A percentile compares a stretch with the other conserved stretches of the same genome.
Conservation (phyloP, 169 alveolate species). For the Toxoplasma gondii region DNA sequence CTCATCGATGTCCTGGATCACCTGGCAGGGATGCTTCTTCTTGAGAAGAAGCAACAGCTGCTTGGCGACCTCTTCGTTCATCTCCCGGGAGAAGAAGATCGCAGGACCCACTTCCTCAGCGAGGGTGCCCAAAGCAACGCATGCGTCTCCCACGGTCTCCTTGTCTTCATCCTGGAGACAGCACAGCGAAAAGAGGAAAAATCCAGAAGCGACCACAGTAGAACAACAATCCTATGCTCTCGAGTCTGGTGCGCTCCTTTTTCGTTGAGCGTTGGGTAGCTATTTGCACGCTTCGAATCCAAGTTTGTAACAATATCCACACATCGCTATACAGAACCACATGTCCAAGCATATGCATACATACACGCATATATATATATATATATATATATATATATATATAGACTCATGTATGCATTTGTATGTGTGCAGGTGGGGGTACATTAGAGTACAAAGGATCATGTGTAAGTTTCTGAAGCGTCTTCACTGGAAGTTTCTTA, state of each 20-base stretch:
- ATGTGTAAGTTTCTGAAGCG: too few relatives aligned
- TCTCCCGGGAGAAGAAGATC: constrained; percentile 5
- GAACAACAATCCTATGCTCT: not conserved
- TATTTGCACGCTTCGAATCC: too few relatives aligned
- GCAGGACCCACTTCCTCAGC: constrained; percentile 49
- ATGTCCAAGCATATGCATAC: not conserved
- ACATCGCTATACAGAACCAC: too few relatives aligned
- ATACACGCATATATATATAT: not conserved
- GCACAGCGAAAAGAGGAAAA: not conserved
- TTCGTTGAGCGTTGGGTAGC: too few relatives aligned
- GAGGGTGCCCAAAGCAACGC: constrained; percentile 21
- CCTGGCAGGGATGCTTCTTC: constrained; percentile 37
- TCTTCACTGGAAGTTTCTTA: not conserved
- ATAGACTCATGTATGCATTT: not conserved
- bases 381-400: not conserved
- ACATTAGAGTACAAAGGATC: not conserved
- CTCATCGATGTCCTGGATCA: constrained; percentile 47
- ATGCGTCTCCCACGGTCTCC: constrained; percentile 51
- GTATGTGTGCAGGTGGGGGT: not conserved
- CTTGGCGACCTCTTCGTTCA: constrained; percentile 4
- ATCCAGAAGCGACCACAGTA: not conserved
- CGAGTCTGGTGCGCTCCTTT: not conserved
- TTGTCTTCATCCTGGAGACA: constrained; percentile 40
- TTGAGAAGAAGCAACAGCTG: not conserved
- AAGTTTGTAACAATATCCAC: too few relatives aligned